Base-by-base conservation (phyloP, 352 stramenopile genomes). In the Thalassiosira hispida region DNA sequence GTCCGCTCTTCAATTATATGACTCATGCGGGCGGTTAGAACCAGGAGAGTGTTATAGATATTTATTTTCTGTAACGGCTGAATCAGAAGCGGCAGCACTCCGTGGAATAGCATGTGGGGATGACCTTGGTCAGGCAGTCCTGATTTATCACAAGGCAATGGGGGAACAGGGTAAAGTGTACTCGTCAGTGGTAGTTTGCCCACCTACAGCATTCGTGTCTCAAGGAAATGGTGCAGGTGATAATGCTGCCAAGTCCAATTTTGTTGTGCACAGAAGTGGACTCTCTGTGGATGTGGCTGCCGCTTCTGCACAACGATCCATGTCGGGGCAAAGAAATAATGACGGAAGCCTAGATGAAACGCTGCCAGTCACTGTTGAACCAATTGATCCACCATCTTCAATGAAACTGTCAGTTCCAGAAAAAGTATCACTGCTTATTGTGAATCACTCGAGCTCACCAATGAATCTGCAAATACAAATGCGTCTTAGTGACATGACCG, bases 391-490 rank as follows among this genome's bases (percentile, higher is more conserved):
- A 57, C 86, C 86, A 25, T 71, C 63, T 14, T 73, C 27, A 35
- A 83, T 92, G 69, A 66, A 68, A 56, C 20, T 91, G 8, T 79
- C 74, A 3, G 53, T 74, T 56, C 78, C 86, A n/a, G 44, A 79
- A 49, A 68, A 83, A 33, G 53, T 93, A 12, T 22, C 85, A 38
- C 79, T 93, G 51, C 72, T 92, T 18, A 62, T 93, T 65, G 86
- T 91, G 6, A 93, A 93, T 79, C 88, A 93, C 73, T 88, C 84
- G 0, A 70, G 57, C 22, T 29, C 77, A 52, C 16, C 83, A 29
- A 84, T 89, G 82, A 85, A 73, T 61, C 61, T 92, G 31, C 88
- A 93, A 42, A 51, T 92, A 40, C 88, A 93, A 73, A 88, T 93
- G 70, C 71, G 79, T 9, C 51, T 90, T 12, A 55, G 77, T 2